phyloP scores from a whole-genome alignment of 1,284 basidiomycete genomes.

The Sporisorium sorghi region DNA sequence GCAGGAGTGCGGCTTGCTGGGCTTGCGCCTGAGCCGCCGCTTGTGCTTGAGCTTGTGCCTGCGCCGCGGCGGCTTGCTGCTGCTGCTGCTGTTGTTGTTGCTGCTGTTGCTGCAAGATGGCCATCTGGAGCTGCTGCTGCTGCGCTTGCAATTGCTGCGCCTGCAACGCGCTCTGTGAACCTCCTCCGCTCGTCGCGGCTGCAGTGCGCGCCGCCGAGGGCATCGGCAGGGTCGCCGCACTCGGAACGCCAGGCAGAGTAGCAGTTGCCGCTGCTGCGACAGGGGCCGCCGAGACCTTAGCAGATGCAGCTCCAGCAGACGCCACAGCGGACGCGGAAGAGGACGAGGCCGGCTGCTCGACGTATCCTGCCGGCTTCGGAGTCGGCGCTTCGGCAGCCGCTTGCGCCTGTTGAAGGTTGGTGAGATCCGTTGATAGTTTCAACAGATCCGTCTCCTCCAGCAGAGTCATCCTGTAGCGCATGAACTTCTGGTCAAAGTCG shows the following conservation, averaged over 20 bases:
- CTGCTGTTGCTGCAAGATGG: constrained; percentile 48
- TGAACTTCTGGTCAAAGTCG: constrained; percentile 68
- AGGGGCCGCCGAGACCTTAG: constrained; percentile 19
- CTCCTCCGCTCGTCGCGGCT: constrained; percentile 33
- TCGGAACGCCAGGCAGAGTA: constrained; percentile 33
- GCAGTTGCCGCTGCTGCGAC: constrained; percentile 27
- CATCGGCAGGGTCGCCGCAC: constrained; percentile 26
- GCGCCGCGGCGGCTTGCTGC: constrained; percentile 45
- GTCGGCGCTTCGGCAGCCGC: constrained; percentile 59
- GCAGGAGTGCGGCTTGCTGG: constrained; percentile 48
- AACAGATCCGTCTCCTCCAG: constrained; percentile 66
- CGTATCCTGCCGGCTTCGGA: constrained; percentile 51
- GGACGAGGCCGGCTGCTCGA: constrained; percentile 32
- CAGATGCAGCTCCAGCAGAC: constrained; percentile 22
- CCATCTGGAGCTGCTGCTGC: constrained; percentile 47
- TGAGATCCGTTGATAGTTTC: constrained; percentile 66
- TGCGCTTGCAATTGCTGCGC: constrained; percentile 42
- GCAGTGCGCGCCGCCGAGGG: constrained; percentile 44
- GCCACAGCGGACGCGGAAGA: constrained; percentile 25
- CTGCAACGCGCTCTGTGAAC: constrained; percentile 40
- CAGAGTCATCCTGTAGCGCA: constrained; percentile 67
- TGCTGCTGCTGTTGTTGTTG: constrained; percentile 49
- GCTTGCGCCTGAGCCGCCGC: constrained; percentile 47
- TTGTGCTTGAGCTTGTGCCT: constrained; percentile 19
- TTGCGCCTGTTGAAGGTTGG: constrained; percentile 66